Base-by-base conservation (phyloP, 106 monocot species). In the Acorus gramineus region DNA sequence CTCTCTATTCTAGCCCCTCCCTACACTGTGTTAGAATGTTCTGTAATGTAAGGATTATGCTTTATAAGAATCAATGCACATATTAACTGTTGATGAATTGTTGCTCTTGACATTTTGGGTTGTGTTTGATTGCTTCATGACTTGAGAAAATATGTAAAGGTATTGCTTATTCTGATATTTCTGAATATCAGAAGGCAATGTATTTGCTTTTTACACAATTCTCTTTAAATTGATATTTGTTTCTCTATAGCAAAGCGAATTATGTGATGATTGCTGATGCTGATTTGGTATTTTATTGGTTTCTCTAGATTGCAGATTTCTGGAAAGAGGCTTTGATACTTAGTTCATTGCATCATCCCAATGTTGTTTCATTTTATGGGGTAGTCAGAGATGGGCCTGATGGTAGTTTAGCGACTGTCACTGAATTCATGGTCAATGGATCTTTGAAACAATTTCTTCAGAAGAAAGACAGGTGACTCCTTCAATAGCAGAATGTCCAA, bases 341-440 rank as follows among this genome's bases (percentile, higher is more conserved):
- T 44, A 79, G 93, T 72, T 85, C 78, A 62, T 71, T 93, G 58
- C 89, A 89, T 71, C 89, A 93, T 83, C 89, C 89, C 51, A 89
- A 89, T 79, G 81, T 89, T 50, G 85, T 89, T 69, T 70, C 89
- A 10, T 89, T 89, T 49, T 93, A 85, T 72, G 93, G 85, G 66
- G 83, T 89, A 61, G 93, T 89, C 59, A 83, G 83, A 74, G 85
- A 93, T 75, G 89, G 85, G n/a, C 83, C 89, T 54, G 85, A 81
- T 74, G 80, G 85, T 53, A 78, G 75, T 69, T 67, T 93, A 62
- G 85, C 89, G 65, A 89, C 89, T 65, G 85, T 86, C 47, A 85
- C 89, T 59, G 89, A 93, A 66, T 93, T 85, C 78, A 93, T 93
- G 92, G 71, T 88, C 8, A 93, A 85, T 79, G 92, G 92, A 14